A percentile compares a stretch with the other conserved stretches of the same genome.
Conservation (phyloP, 768 basidiomycete genomes). For the Rhizopogon sp. region DNA sequence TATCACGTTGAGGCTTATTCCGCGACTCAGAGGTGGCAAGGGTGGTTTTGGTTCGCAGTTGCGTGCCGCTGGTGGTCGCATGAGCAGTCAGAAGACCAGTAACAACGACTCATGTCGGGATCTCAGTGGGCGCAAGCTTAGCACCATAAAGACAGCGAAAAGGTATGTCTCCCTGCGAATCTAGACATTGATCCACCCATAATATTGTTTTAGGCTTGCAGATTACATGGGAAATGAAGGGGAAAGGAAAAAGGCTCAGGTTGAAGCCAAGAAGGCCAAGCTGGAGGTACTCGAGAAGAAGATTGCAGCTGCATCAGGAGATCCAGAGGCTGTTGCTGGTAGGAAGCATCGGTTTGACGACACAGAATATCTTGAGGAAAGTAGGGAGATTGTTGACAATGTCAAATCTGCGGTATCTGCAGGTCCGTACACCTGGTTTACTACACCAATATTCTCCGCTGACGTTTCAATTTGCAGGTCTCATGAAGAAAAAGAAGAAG, state of each 20-base stretch:
- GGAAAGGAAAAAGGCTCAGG: constrained; percentile 70
- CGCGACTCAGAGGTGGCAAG: constrained; percentile 83
- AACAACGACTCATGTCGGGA: constrained; percentile 96
- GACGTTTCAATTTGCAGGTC: constrained; percentile 37
- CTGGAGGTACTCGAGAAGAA: constrained; percentile 81
- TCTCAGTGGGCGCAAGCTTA: constrained; percentile 81
- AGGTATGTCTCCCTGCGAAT: constrained; percentile 46
- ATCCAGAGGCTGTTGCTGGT: constrained; percentile 50
- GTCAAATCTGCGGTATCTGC: constrained; percentile 88
- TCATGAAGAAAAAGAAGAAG: constrained; percentile 77
- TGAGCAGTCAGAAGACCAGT: constrained; percentile 94
- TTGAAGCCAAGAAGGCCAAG: constrained; percentile 75
- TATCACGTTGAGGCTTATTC: constrained; percentile 68
- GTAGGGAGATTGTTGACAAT: constrained; percentile 81
- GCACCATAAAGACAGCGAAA: constrained; percentile 95
- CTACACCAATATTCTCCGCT: constrained; percentile 9
- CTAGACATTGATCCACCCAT: background rate
- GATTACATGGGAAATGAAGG: constrained; percentile 85
- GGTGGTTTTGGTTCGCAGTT: constrained; percentile 97
- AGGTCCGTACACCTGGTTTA: constrained; percentile 41
- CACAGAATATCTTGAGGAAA: constrained; percentile 87
- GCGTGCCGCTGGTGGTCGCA: constrained; percentile 93
- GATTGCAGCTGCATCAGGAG: constrained; percentile 39
- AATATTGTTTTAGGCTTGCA: constrained; percentile 49
- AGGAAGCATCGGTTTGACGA: constrained; percentile 92